These are phyloP conservation scores for Neoscytalidium dimidiatum DNA, from an alignment of 2,329 filamentous ascomycete genomes.

Conservation along the genomic window DNA sequence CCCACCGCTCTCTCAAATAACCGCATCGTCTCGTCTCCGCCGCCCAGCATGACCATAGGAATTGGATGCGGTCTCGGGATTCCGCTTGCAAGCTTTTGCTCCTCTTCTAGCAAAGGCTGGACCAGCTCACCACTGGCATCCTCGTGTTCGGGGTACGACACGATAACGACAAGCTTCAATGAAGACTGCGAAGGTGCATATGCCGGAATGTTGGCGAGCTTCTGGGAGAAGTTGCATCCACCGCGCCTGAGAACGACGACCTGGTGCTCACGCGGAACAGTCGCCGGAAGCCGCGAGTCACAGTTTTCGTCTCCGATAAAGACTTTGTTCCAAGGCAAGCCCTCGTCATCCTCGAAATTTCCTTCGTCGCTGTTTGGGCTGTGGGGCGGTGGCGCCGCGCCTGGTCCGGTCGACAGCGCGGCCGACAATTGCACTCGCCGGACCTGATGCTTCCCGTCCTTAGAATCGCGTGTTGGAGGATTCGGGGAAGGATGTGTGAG, in stretches of 20 bases:
- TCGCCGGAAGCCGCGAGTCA: conserved; percentile 54
- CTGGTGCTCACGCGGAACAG: conserved; percentile 62
- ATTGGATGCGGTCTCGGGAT: conserved; percentile 71
- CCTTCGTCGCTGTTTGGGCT: conserved; percentile 38
- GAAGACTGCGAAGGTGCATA: conserved; percentile 63
- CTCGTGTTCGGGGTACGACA: conserved; percentile 61
- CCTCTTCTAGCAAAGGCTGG: conserved; percentile 73
- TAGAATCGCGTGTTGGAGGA: conserved; percentile 22
- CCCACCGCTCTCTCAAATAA: conserved; percentile 64
- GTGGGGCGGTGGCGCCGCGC: conserved; percentile 70
- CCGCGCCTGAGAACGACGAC: conserved; percentile 82
- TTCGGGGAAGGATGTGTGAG: conserved; percentile 20
- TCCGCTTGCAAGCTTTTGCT: conserved; percentile 71
- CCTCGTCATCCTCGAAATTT: conserved; percentile 35
- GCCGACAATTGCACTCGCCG: conserved; percentile 38
- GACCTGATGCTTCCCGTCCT: conserved; percentile 28
- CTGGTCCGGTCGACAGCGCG: conserved; percentile 59
- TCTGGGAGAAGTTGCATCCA: conserved; percentile 79
- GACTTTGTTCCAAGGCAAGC: conserved; percentile 68
- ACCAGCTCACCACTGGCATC: conserved; percentile 43
- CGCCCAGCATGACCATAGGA: conserved; percentile 80
- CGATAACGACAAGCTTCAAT: conserved; percentile 79
- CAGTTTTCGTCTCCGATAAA: conserved; percentile 72
- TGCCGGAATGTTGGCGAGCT: conserved; percentile 81
- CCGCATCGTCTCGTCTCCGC: conserved; percentile 66